Evolutionary conservation across 192 early-diverging fungal genomes (phyloP), one percentile per base, ranked within the genome.

Genomic region (Helicostylum pulchrum): DNA sequence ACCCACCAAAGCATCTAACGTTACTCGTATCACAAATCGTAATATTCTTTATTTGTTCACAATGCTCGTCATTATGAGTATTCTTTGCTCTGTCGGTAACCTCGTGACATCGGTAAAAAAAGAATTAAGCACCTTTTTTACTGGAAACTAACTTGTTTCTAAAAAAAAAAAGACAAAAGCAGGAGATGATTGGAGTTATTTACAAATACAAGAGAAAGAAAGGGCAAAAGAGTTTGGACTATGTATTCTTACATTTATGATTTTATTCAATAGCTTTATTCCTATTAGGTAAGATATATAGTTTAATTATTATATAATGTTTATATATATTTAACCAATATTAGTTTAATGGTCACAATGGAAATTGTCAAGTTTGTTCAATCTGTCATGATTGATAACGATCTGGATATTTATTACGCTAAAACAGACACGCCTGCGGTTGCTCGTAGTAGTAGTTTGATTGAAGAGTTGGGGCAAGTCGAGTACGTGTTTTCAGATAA

Each of bases 191-290:
- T 20, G 47, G 32, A 30, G 50, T 9, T 88, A 89, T 53, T 62
- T 89, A 49, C 20, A 45, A 9, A 36, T 67, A 23, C 53, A 48
- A 7, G 67, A 61, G n/a, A 53, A 26, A 4, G 59, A 63, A 48
- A 31, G 55, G 43, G 26, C 78, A 58, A 48, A 83, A 54, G 82
- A 86, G 71, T 87, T 98, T 75, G 88, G 90, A 65, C 82, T 80
- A 30, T 93, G 90, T 78, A 94, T 98, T 61, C 75, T 99, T 66
- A 99, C 96, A 12, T 99, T 94, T 70, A 87, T 96, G 73, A 96
- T 99, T 77, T 78, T 99, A 59, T 99, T 92, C 83, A 99, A 99
- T 83, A 99, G 95, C 80, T 82, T 99, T 79, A 99, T 99, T 74
- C 96, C 96, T 19, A 91, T 99, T 67, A 90, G 83, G 85, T 89